Evolutionary conservation across 148 eudicot genomes (phyloP).

Genomic region (Heliamphora exappendiculata): DNA sequence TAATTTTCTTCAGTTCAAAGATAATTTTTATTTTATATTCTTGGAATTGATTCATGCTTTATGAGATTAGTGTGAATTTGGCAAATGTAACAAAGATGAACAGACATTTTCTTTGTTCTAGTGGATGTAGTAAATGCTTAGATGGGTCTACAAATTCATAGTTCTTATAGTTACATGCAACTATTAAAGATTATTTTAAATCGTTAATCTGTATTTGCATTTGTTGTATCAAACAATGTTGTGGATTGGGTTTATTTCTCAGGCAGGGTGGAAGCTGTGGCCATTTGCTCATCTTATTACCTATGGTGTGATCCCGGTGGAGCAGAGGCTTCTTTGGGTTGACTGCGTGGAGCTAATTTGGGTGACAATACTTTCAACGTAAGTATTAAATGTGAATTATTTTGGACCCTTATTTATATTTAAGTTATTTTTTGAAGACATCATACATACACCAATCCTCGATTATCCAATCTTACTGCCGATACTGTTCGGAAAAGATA

Average conservation of each 20-base stretch:
- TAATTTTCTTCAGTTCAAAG: neutral
- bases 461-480: neutral
- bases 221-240: neutral
- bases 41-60: neutral
- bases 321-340: conserved; percentile 97
- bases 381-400: conserved; percentile 24
- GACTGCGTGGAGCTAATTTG: conserved; percentile 92
- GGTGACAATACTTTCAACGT: conserved; percentile 98
- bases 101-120: neutral
- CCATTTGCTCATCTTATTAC: conserved; percentile 92
- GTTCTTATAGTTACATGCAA: neutral
- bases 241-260: conserved; percentile 17
- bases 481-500: neutral
- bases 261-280: conserved; percentile 95
- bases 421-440: neutral
- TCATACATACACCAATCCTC: neutral
- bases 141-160: neutral
- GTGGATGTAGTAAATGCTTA: neutral
- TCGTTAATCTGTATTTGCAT: neutral
- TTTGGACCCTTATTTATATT: neutral
- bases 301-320: conserved; percentile 79
- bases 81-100: neutral
- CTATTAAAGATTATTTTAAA: neutral
- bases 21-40: neutral
- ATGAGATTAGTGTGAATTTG: neutral